Percentiles rank a stretch among this genome's conserved stretches.
Conservation (phyloP, 73 alveolate species). For the Paramecium tetraurelia region DNA sequence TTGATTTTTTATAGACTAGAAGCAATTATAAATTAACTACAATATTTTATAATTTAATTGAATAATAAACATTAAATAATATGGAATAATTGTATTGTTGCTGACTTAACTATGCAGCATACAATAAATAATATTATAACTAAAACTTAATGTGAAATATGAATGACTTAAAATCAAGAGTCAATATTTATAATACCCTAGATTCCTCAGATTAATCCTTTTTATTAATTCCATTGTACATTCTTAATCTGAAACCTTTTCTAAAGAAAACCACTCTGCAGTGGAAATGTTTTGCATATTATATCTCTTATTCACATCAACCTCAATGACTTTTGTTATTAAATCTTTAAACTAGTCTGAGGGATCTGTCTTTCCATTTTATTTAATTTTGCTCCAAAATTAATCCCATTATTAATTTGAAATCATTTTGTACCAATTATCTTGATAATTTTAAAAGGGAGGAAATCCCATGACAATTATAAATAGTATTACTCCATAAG, state of each 20-base stretch:
- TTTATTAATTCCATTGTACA: neutral
- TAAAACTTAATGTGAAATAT: neutral
- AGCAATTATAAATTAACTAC: neutral
- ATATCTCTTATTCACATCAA: neutral
- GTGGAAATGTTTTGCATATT: neutral
- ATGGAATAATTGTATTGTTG: neutral
- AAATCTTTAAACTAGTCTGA: neutral
- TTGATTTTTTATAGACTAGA: neutral
- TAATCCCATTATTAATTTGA: neutral
- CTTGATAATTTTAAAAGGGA: constrained; percentile 21
- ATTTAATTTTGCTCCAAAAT: neutral
- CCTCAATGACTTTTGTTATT: neutral
- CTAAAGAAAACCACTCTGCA: neutral
- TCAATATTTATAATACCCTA: neutral
- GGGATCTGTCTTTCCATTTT: neutral
- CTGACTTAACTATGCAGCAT: neutral
- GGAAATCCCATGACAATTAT: constrained; percentile 48
- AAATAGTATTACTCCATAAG: neutral
- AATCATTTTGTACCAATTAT: constrained; percentile 19
- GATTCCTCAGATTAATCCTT: neutral
- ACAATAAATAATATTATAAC: neutral
- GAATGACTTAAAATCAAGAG: neutral
- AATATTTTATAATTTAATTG: neutral
- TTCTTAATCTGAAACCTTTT: neutral
- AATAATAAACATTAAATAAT: neutral